Conservation (phyloP, 305 asterid species). For the Solanum chacoense region DNA sequence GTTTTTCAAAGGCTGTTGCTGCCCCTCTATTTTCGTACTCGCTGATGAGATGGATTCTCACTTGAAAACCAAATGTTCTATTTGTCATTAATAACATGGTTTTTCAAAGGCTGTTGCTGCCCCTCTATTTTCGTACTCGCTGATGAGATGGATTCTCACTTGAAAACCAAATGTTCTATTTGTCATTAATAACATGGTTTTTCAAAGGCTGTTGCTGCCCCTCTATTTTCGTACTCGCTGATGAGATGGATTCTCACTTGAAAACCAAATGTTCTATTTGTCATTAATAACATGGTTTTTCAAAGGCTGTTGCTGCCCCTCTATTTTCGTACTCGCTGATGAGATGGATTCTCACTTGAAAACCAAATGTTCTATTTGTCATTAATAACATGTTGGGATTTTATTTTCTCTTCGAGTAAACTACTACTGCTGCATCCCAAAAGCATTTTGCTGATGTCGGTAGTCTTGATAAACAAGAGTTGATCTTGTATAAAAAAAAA, state of each 20-base stretch:
- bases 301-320: background rate
- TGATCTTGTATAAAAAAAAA: background rate
- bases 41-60: too few species aligned
- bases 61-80: too few species aligned
- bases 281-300: background rate
- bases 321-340: background rate
- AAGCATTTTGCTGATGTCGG: background rate
- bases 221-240: background rate
- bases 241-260: background rate
- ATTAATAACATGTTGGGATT: background rate
- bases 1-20: too few species aligned
- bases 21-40: too few species aligned
- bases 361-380: background rate
- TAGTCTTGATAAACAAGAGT: background rate
- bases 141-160: too few species aligned
- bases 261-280: background rate
- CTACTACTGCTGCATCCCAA: background rate
- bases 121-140: too few species aligned
- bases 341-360: background rate
- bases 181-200: too few species aligned
- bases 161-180: too few species aligned
- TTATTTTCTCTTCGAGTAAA: background rate
- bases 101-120: too few species aligned
- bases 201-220: background rate
- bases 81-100: too few species aligned